Percentiles rank a stretch among this genome's conserved stretches.
These are phyloP conservation scores for Simplicillium sp. DNA, from an alignment of 2,329 filamentous ascomycete species.

Conservation along the genomic window DNA sequence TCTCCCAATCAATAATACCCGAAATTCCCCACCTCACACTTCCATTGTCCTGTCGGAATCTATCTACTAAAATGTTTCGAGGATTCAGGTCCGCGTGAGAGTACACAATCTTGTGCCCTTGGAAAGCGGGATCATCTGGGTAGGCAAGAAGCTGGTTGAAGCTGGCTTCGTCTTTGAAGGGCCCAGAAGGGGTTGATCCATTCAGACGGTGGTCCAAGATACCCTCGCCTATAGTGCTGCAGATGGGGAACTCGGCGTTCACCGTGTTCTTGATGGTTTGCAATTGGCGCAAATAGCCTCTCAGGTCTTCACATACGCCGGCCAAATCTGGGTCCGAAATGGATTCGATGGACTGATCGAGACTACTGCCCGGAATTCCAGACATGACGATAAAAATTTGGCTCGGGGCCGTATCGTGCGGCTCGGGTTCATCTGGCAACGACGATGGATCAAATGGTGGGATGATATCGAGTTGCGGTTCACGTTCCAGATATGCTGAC, in stretches of 20 bases:
- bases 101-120: conserved; percentile 19
- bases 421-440: too few relatives aligned
- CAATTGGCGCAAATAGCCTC: conserved; percentile 16
- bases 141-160: conserved; percentile 20
- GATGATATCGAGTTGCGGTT: too few relatives aligned
- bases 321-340: conserved; percentile 15
- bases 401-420: conserved; percentile 10
- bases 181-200: conserved; percentile 12
- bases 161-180: conserved; percentile 18
- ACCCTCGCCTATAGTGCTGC: conserved; percentile 18
- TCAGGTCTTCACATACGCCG: conserved; percentile 13
- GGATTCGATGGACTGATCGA: not conserved
- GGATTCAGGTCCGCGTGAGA: conserved; percentile 23
- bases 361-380: too few relatives aligned
- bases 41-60: conserved; percentile 3
- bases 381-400: conserved; percentile 7
- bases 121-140: conserved; percentile 17
- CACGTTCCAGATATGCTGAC: too few relatives aligned
- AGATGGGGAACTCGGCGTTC: conserved; percentile 13
- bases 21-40: conserved; percentile 13
- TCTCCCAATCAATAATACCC: conserved; percentile 38
- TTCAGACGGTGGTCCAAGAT: conserved; percentile 17
- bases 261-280: conserved; percentile 12
- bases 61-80: conserved; percentile 22
- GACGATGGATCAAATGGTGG: too few relatives aligned